Conservation (phyloP, 1,284 basidiomycete species). For the Dichomitus squalens region DNA sequence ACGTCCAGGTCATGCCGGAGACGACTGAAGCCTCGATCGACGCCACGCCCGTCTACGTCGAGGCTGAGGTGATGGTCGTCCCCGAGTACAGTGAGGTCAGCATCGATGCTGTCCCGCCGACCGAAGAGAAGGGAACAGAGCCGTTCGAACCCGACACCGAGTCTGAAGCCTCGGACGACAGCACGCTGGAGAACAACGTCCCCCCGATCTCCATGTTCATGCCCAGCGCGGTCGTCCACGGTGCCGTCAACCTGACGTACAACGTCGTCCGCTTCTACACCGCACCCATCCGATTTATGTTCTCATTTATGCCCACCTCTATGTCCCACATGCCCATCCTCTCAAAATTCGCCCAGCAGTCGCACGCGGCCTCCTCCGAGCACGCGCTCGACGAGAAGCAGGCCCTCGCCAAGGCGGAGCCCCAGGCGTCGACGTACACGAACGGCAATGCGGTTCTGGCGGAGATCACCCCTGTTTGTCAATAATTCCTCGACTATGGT, state of each 20-base stretch:
- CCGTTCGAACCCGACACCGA: slow-evolving; percentile 16
- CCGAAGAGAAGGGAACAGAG: slow-evolving; percentile 29
- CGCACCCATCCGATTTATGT: slow-evolving; percentile 34
- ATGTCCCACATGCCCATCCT: slow-evolving; percentile 15
- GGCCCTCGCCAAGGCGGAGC: slow-evolving; percentile 15
- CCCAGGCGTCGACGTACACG: slow-evolving; percentile 9
- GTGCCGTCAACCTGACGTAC: slow-evolving; percentile 30
- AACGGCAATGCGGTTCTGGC: slow-evolving; percentile 24
- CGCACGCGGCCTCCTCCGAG: slow-evolving; percentile 5
- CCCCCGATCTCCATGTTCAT: slow-evolving; percentile 19
- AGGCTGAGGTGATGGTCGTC: slow-evolving; percentile 29
- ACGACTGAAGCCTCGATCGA: slow-evolving; percentile 33
- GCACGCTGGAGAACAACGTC: slow-evolving; percentile 5
- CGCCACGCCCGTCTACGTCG: slow-evolving; percentile 32
- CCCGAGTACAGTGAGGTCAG: slow-evolving; percentile 27
- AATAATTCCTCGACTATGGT: slow-evolving; percentile 44
- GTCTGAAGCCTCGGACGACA: slow-evolving; percentile 17
- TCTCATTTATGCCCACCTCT: slow-evolving; percentile 30
- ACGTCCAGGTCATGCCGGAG: slow-evolving; percentile 32
- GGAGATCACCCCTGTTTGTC: slow-evolving; percentile 50
- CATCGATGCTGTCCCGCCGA: slow-evolving; percentile 27
- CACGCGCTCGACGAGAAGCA: slow-evolving; percentile 17
- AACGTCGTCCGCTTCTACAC: slow-evolving; percentile 34
- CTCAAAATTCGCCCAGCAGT: slow-evolving; percentile 16
- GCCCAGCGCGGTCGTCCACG: slow-evolving; percentile 26